Conservation (phyloP, 495 filamentous ascomycete species). For the Amorphotheca resinae region DNA sequence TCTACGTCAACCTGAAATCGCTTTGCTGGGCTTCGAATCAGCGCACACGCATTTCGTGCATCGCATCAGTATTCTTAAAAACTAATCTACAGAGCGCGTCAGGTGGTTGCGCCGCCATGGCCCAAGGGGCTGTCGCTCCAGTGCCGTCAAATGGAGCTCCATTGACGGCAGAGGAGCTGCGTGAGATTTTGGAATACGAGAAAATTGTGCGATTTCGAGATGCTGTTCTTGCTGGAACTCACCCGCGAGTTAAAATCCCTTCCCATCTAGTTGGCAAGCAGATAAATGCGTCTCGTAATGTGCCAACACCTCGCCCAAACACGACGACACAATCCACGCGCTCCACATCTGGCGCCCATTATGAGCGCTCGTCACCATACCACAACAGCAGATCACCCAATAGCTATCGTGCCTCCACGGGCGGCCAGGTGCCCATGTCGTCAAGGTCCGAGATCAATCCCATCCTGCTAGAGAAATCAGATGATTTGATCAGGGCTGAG, state of each 20-base stretch:
- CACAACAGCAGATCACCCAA: conserved; percentile 18
- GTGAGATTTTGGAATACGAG: conserved; percentile 46
- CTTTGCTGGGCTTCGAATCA: not conserved
- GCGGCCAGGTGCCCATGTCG: conserved; percentile 9
- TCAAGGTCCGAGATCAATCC: conserved; percentile 51
- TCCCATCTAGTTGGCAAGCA: conserved; percentile 44
- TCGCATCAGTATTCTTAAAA: not conserved
- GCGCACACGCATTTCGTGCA: not conserved
- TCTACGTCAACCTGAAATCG: not conserved
- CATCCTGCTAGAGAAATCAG: conserved; percentile 72
- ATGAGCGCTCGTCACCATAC: conserved; percentile 12
- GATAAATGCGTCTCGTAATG: conserved; percentile 13
- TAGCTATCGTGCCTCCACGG: conserved; percentile 12
- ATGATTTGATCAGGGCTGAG: conserved; percentile 71
- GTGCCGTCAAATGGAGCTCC: conserved; percentile 11
- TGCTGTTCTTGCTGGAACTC: conserved; percentile 59
- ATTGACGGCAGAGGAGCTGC: conserved; percentile 25
- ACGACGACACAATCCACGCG: conserved; percentile 1
- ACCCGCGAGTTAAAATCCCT: conserved; percentile 61
- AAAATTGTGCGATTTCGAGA: conserved; percentile 67
- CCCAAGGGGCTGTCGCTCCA: conserved; percentile 14
- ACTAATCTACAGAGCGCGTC: conserved; percentile 14
- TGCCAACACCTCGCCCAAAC: conserved; percentile 6
- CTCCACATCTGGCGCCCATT: conserved; percentile 5
- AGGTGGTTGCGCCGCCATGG: too few species aligned